A percentile compares a stretch with the other conserved stretches of the same genome.
phyloP scores from a whole-genome alignment of 225 moss, liverwort and hornwort genomes.

The Ulota crispa region DNA sequence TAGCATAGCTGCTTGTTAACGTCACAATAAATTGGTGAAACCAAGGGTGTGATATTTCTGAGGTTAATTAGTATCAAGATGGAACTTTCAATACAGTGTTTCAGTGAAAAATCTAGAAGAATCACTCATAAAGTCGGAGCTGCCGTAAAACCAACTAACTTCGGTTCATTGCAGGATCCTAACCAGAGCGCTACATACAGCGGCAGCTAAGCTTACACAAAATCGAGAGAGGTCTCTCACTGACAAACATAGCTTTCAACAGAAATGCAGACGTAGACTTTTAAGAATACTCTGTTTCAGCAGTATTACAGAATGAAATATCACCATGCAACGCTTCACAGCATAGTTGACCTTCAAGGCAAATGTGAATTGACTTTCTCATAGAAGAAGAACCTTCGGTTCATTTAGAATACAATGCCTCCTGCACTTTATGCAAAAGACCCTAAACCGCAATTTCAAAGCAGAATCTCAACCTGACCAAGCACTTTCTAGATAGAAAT shows the following conservation, averaged over 20 bases:
- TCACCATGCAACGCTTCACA: not conserved
- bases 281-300: not conserved
- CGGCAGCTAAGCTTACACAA: not conserved
- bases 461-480: conserved; percentile 16
- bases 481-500: conserved; percentile 1
- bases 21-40: too few relatives aligned
- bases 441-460: not conserved
- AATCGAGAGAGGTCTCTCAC: not conserved
- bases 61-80: too few relatives aligned
- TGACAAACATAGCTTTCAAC: not conserved
- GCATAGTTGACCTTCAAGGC: conserved; percentile 1
- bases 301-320: not conserved
- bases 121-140: not conserved
- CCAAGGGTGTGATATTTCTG: too few relatives aligned
- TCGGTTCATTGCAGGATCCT: not conserved
- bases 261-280: not conserved
- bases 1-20: too few relatives aligned
- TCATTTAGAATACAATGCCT: conserved; percentile 29
- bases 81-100: not conserved
- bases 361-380: conserved; percentile 15
- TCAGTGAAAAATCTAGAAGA: not conserved
- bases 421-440: conserved; percentile 22
- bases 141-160: not conserved
- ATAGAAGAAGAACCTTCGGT: conserved; percentile 3
- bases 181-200: not conserved